A percentile compares a stretch with the other conserved stretches of the same genome.
Conservation (phyloP, 179 eudicot genomes). For the Gypsophila paniculata region DNA sequence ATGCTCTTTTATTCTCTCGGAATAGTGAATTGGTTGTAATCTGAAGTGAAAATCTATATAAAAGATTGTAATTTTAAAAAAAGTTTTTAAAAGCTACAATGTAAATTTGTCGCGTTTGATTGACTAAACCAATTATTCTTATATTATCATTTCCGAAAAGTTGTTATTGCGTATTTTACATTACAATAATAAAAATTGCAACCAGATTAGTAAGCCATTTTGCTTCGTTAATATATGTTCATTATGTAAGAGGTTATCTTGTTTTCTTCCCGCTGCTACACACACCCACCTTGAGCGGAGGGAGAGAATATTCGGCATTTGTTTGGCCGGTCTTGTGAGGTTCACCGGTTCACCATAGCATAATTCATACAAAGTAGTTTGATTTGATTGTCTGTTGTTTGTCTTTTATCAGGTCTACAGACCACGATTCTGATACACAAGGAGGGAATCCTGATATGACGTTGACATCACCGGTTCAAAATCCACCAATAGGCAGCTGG, state of each 20-base stretch:
- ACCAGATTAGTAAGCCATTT: too few species aligned
- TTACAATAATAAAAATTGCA: too few species aligned
- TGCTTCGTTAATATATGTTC: too few species aligned
- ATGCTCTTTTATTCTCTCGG: too few species aligned
- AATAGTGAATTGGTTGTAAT: too few species aligned
- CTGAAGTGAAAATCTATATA: too few species aligned
- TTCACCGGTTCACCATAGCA: not conserved
- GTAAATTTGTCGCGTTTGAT: not conserved
- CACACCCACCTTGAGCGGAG: not conserved
- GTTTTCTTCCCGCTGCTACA: not conserved
- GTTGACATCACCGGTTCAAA: constrained; percentile 15
- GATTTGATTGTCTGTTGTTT: not conserved
- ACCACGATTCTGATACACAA: constrained; percentile 14
- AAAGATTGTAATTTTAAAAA: too few species aligned
- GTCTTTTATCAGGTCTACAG: constrained; percentile 19
- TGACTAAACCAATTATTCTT: not conserved
- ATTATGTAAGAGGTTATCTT: not conserved
- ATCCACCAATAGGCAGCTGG: constrained; percentile 26
- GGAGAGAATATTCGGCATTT: not conserved
- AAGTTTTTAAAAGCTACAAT: too few species aligned
- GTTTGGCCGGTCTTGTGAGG: not conserved
- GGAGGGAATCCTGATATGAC: constrained; percentile 6
- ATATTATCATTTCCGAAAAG: not conserved
- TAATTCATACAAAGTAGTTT: too few species aligned
- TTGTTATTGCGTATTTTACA: not conserved